phyloP scores from a whole-genome alignment of 1,284 basidiomycete species.

The Farysia itapuensis region DNA sequence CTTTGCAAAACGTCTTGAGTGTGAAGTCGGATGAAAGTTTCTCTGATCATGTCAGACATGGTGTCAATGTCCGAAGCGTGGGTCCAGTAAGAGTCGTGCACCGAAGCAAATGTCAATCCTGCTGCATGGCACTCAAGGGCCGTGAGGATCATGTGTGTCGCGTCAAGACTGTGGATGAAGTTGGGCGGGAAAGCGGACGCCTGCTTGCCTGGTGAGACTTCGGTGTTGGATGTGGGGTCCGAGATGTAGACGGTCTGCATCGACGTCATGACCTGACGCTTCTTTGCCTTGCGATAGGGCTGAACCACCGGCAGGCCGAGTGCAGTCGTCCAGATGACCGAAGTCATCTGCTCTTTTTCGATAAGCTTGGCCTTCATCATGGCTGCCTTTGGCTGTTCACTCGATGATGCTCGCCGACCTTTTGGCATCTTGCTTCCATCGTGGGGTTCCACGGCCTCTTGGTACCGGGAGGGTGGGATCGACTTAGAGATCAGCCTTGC shows the following conservation, averaged over 20 bases:
- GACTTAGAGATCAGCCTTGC: conserved; percentile 86
- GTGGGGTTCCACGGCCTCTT: conserved; percentile 62
- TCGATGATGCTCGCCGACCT: too few relatives aligned
- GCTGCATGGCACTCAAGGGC: conserved; percentile 72
- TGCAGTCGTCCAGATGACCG: conserved; percentile 94
- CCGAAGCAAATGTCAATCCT: conserved; percentile 79
- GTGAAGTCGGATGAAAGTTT: conserved; percentile 90
- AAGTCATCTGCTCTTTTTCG: conserved; percentile 83
- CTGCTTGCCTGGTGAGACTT: conserved; percentile 85
- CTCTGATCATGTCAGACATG: conserved; percentile 86
- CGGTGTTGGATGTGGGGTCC: conserved; percentile 77
- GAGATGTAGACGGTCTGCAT: conserved; percentile 91
- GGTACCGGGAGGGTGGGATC: conserved; percentile 75
- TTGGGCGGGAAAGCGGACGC: conserved; percentile 97
- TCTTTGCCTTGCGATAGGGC: conserved; percentile 83
- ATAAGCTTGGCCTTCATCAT: conserved; percentile 30
- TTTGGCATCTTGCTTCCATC: too few relatives aligned
- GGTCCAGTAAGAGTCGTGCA: conserved; percentile 99
- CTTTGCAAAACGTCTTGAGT: conserved; percentile 76
- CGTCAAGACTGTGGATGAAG: conserved; percentile 96
- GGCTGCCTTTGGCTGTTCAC: neutral
- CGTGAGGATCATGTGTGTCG: conserved; percentile 98
- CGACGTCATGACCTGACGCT: conserved; percentile 73
- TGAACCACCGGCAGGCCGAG: conserved; percentile 93
- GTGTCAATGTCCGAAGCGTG: conserved; percentile 84